These are phyloP conservation scores for Phytopythium helicoides DNA, from an alignment of 352 stramenopile genomes.

Conservation along the genomic window DNA sequence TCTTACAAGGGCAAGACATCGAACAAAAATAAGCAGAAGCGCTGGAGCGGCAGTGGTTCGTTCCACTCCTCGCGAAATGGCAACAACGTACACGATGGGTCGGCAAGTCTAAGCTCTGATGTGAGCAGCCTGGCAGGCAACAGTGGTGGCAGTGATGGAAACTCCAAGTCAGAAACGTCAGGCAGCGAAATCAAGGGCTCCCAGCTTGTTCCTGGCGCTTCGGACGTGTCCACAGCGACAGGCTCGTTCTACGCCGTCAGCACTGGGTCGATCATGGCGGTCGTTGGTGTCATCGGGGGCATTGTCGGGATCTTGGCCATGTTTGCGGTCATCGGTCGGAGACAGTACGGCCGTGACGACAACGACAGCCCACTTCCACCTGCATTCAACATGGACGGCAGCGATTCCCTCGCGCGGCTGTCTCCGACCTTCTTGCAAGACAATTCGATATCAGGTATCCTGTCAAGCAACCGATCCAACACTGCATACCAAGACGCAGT, in stretches of 20 bases:
- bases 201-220: constrained; percentile 23
- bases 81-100: neutral
- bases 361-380: constrained; percentile 38
- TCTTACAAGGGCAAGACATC: constrained; percentile 12
- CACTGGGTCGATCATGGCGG: constrained; percentile 62
- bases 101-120: constrained; percentile 1
- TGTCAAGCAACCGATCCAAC: constrained; percentile 17
- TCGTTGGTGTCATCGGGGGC: constrained; percentile 65
- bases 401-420: constrained; percentile 36
- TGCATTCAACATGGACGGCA: constrained; percentile 41
- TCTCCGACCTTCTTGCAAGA: constrained; percentile 59
- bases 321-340: constrained; percentile 60
- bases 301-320: constrained; percentile 52
- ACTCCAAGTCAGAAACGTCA: neutral
- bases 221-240: constrained; percentile 44
- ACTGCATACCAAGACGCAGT: constrained; percentile 1
- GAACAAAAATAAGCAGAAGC: constrained; percentile 14
- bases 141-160: constrained; percentile 12
- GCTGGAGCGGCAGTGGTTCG: constrained; percentile 7
- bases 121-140: neutral
- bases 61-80: neutral
- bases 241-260: constrained; percentile 54
- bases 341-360: constrained; percentile 57
- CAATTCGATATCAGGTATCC: constrained; percentile 27
- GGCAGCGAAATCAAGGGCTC: constrained; percentile 2